Percentiles rank a stretch among this genome's conserved stretches.
phyloP scores from a whole-genome alignment of 768 basidiomycete genomes.

The Leccinum disarticulatum region DNA sequence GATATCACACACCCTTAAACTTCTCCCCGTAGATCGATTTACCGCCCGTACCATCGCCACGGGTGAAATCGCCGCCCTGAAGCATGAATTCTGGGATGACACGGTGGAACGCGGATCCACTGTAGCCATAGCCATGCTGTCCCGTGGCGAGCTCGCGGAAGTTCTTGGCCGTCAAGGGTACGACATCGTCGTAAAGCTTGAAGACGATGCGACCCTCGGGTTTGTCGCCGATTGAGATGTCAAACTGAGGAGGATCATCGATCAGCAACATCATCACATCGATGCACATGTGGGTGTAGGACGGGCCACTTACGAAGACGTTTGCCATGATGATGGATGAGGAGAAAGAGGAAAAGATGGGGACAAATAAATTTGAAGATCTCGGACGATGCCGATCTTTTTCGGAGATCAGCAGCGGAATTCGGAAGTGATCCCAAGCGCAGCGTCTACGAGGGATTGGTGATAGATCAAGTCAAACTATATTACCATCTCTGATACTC shows the following conservation, averaged over 20 bases:
- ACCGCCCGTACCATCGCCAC: constrained; percentile 69
- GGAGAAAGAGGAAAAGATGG: neutral
- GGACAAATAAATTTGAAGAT: neutral
- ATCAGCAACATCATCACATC: neutral
- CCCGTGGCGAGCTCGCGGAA: constrained; percentile 90
- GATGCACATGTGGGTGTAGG: neutral
- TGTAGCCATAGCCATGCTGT: constrained; percentile 71
- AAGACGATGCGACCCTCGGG: constrained; percentile 65
- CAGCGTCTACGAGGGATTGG: no score
- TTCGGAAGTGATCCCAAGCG: constrained; percentile 1
- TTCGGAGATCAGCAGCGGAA: constrained; percentile 4
- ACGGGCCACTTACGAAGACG: constrained; percentile 7
- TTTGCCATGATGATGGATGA: constrained; percentile 9
- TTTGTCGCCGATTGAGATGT: constrained; percentile 51
- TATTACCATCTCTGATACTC: neutral
- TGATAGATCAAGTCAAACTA: no score
- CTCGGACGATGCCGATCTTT: constrained; percentile 12
- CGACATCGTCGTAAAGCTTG: constrained; percentile 80
- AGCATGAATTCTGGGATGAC: constrained; percentile 86
- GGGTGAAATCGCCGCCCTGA: constrained; percentile 88
- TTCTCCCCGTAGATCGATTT: constrained; percentile 76
- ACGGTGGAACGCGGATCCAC: constrained; percentile 70
- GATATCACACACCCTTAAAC: constrained; percentile 49
- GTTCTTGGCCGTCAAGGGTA: constrained; percentile 74
- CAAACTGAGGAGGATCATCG: constrained; percentile 48